A percentile compares a stretch with the other conserved stretches of the same genome.
Evolutionary conservation across 305 asterid species (phyloP).

Genomic region (Solanum hybrid): DNA sequence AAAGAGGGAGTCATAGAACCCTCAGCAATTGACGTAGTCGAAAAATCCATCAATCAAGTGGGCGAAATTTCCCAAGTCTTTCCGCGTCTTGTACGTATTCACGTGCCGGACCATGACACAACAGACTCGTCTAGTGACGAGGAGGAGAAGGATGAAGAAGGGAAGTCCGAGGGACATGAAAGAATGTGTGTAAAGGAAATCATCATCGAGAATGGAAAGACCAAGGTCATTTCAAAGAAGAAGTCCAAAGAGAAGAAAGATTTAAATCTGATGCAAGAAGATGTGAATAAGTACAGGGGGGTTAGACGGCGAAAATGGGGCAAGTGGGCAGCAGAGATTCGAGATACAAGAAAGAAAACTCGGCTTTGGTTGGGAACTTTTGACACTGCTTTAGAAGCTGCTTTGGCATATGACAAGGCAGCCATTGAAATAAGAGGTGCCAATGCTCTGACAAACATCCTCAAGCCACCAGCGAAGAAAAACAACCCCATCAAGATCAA

Average conservation of each 20-base stretch:
- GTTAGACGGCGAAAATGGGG: conserved; percentile 56
- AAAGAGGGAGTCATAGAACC: not conserved
- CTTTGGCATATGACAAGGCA: conserved; percentile 36
- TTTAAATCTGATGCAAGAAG: not conserved
- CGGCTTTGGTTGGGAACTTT: conserved; percentile 51
- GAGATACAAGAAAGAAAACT: conserved; percentile 33
- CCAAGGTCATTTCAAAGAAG: not conserved
- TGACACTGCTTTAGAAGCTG: conserved; percentile 45
- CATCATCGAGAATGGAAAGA: not conserved
- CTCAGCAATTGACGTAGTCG: not conserved
- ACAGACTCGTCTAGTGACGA: conserved; percentile 73
- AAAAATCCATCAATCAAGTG: not conserved
- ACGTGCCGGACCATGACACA: conserved; percentile 63
- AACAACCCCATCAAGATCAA: not conserved
- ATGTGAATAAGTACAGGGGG: conserved; percentile 37
- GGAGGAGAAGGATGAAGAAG: conserved; percentile 3
- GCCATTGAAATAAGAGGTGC: conserved; percentile 43
- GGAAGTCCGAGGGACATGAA: conserved; percentile 1
- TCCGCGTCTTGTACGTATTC: conserved; percentile 44
- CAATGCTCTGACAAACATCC: conserved; percentile 45
- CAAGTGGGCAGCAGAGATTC: conserved; percentile 59
- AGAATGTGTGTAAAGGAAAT: conserved; percentile 23
- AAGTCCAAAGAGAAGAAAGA: not conserved
- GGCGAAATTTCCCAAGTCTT: not conserved
- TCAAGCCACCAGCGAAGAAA: conserved; percentile 23